Percentiles rank a stretch among this genome's conserved stretches.
Conservation (phyloP, 2,329 filamentous ascomycete species). For the Pseudogymnoascus sp. region DNA sequence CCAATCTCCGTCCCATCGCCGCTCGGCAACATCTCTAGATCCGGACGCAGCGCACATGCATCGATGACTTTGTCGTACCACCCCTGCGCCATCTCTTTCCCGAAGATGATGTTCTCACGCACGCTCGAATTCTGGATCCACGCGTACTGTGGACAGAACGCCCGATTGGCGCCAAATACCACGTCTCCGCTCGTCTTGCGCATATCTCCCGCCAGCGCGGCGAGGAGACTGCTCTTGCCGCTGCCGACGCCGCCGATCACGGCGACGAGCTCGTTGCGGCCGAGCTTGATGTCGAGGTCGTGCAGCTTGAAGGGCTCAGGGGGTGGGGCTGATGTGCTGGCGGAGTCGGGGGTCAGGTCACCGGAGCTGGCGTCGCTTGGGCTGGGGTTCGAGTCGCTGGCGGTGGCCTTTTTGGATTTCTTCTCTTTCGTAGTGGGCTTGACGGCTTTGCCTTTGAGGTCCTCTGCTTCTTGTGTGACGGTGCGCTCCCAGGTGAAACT, state of each 20-base stretch:
- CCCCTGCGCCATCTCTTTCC: conserved; percentile 60
- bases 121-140: conserved; percentile 95
- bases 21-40: conserved; percentile 87
- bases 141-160: conserved; percentile 92
- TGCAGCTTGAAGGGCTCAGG: conserved; percentile 63
- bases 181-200: conserved; percentile 68
- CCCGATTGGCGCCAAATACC: conserved; percentile 66
- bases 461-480: conserved; percentile 43
- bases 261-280: conserved; percentile 67
- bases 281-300: conserved; percentile 57
- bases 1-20: conserved; percentile 89
- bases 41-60: conserved; percentile 70
- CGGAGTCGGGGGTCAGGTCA: conserved; percentile 40
- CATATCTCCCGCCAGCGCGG: conserved; percentile 90
- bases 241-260: conserved; percentile 86
- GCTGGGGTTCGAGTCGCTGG: conserved; percentile 22
- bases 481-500: conserved; percentile 82
- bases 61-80: conserved; percentile 63
- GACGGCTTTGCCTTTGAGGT: conserved; percentile 38
- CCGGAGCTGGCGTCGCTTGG: conserved; percentile 28
- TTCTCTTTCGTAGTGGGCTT: conserved; percentile 27
- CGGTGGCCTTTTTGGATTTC: conserved; percentile 14
- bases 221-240: conserved; percentile 82
- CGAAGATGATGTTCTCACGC: conserved; percentile 84
- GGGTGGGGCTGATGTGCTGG: conserved; percentile 45